Evolutionary conservation across 345 rosid genomes (phyloP).

Genomic region (Melaleuca alternifolia): DNA sequence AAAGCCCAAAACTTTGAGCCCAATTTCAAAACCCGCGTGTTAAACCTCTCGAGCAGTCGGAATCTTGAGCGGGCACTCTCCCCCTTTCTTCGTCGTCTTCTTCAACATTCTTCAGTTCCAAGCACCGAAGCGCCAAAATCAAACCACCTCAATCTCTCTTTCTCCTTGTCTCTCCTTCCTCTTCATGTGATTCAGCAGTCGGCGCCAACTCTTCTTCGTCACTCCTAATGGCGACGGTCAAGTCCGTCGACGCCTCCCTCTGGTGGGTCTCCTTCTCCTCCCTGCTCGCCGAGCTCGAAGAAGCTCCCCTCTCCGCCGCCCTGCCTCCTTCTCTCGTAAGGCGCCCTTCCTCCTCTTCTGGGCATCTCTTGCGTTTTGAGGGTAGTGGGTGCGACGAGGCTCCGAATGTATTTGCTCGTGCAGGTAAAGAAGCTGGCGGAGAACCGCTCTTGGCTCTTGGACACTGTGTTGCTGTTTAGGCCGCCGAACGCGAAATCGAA

Average conservation of each 20-base stretch:
- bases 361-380: neutral
- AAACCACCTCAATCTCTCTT: neutral
- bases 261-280: conserved; percentile 82
- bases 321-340: conserved; percentile 44
- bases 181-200: neutral
- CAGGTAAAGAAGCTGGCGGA: conserved; percentile 71
- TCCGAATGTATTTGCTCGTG: neutral
- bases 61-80: neutral
- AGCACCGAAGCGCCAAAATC: neutral
- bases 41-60: neutral
- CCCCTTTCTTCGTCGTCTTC: neutral
- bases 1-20: neutral
- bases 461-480: conserved; percentile 44
- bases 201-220: neutral
- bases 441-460: conserved; percentile 61
- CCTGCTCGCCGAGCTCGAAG: conserved; percentile 59
- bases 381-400: neutral
- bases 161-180: neutral
- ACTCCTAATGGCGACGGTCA: conserved; percentile 38
- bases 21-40: neutral
- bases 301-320: conserved; percentile 41
- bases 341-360: neutral
- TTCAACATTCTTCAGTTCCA: neutral
- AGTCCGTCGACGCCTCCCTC: conserved; percentile 50
- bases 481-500: conserved; percentile 54